Conservation (phyloP, 176 grass and related monocot species). For the Zoysia japonica region DNA sequence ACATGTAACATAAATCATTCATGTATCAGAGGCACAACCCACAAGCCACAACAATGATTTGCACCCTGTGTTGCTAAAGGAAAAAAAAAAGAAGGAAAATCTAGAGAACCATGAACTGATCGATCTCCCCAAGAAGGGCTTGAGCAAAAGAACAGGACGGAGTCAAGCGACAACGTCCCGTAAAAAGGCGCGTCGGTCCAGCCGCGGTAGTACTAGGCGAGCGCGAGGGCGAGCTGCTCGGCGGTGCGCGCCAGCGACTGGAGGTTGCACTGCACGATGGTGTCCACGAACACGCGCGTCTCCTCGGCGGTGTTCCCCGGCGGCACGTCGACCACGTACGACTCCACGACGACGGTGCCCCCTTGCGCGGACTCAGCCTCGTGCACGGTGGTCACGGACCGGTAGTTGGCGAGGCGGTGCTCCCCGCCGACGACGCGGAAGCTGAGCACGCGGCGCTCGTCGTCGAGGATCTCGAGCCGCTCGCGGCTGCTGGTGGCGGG, state of each 20-base stretch:
- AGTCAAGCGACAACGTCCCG: conserved; percentile 22
- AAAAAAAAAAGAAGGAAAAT: neutral
- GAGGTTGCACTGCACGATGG: conserved; percentile 82
- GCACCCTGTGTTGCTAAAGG: conserved; percentile 34
- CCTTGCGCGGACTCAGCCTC: neutral
- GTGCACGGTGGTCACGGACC: conserved; percentile 73
- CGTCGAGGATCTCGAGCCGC: conserved; percentile 90
- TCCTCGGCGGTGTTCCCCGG: conserved; percentile 71
- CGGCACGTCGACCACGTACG: conserved; percentile 77
- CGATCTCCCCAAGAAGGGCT: conserved; percentile 11
- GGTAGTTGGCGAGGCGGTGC: conserved; percentile 93
- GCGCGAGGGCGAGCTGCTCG: conserved; percentile 42
- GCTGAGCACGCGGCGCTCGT: conserved; percentile 87
- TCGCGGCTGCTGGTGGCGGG: conserved; percentile 81
- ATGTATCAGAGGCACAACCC: conserved; percentile 27
- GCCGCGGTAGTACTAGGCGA: neutral
- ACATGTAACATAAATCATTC: neutral
- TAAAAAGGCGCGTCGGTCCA: neutral
- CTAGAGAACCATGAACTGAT: conserved; percentile 22
- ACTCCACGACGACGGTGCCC: conserved; percentile 60
- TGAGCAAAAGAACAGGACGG: conserved; percentile 26
- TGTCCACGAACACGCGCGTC: conserved; percentile 74
- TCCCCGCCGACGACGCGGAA: conserved; percentile 90
- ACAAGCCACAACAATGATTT: conserved; percentile 20
- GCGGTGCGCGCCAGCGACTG: conserved; percentile 72